phyloP scores from a whole-genome alignment of 2,329 filamentous ascomycete species.

The Cladophialophora chaetospira region DNA sequence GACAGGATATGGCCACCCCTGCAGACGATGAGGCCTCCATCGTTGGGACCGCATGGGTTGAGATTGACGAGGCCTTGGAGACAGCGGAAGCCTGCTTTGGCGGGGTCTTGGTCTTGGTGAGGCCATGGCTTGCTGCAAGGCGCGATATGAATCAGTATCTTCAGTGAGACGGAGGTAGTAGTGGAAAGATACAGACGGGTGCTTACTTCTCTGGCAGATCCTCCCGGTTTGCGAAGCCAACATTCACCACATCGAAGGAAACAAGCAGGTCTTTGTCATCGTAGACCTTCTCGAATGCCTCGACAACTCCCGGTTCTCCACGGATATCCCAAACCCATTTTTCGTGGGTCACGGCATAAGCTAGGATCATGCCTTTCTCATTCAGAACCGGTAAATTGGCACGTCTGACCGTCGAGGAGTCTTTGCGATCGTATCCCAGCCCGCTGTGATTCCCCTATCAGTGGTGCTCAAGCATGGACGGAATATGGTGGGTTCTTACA shows the following conservation, averaged over 20 bases:
- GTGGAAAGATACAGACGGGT: no score
- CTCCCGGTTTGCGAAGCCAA: not conserved
- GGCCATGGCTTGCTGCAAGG: slow-evolving; percentile 46
- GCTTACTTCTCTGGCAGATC: no score
- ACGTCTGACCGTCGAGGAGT: not conserved
- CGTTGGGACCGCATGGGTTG: slow-evolving; percentile 39
- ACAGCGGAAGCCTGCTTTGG: slow-evolving; percentile 52
- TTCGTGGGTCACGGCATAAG: slow-evolving; percentile 52
- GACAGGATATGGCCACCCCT: slow-evolving; percentile 37
- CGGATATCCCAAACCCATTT: slow-evolving; percentile 51
- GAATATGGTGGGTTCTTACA: not conserved
- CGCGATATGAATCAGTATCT: no score
- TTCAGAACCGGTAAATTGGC: not conserved
- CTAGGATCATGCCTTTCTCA: slow-evolving; percentile 50
- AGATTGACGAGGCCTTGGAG: slow-evolving; percentile 56
- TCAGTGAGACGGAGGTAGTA: no score
- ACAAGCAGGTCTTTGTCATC: slow-evolving; percentile 38
- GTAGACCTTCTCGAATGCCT: slow-evolving; percentile 48
- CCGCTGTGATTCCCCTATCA: not conserved
- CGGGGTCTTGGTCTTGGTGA: slow-evolving; percentile 51
- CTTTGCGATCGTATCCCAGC: not conserved
- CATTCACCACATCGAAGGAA: slow-evolving; percentile 49
- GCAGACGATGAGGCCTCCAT: slow-evolving; percentile 42
- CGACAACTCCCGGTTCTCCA: slow-evolving; percentile 44
- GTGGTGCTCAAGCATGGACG: not conserved